phyloP scores from a whole-genome alignment of 176 grass and related monocot genomes.

The Saccharum officinarum region DNA sequence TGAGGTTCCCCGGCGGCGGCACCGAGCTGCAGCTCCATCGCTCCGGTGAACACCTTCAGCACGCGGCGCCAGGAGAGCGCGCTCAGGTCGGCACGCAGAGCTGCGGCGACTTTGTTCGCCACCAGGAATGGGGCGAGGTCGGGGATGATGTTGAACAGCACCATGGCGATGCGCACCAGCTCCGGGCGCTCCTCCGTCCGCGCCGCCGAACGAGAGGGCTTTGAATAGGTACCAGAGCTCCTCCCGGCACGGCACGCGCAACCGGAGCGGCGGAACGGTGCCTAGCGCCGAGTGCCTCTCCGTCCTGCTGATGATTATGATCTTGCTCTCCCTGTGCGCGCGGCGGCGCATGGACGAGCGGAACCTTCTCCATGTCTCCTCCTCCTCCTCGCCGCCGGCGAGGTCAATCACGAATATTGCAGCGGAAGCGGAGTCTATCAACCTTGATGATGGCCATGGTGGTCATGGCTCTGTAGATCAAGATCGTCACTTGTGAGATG shows the following conservation, averaged over 20 bases:
- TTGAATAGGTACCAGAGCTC: slow-evolving; percentile 19
- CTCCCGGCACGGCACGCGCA: neutral
- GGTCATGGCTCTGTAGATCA: neutral
- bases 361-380: neutral
- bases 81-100: neutral
- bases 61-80: neutral
- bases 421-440: too few species aligned
- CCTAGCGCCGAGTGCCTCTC: neutral
- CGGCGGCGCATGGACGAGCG: neutral
- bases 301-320: neutral
- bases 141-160: neutral
- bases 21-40: neutral
- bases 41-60: neutral
- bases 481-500: neutral
- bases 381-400: neutral
- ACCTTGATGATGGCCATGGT: neutral
- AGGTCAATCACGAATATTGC: neutral
- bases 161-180: neutral
- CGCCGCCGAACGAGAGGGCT: neutral
- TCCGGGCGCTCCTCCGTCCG: neutral
- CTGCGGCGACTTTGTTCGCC: neutral
- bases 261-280: neutral
- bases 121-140: neutral
- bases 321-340: neutral
- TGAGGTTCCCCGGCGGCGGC: neutral